These are phyloP conservation scores for Glarea lozoyensis DNA, from an alignment of 495 filamentous ascomycete genomes.

Conservation along the genomic window DNA sequence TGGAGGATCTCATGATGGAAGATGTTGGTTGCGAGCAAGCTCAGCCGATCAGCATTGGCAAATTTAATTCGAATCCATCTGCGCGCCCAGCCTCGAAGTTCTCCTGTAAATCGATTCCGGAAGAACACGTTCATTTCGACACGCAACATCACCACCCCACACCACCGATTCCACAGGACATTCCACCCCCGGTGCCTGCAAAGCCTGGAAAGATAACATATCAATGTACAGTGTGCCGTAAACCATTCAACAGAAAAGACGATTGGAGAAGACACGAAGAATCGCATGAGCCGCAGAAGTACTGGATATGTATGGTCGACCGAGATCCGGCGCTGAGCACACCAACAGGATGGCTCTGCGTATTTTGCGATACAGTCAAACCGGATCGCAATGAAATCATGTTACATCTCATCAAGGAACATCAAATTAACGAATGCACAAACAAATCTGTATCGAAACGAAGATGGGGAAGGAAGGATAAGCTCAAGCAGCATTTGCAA, in stretches of 20 bases:
- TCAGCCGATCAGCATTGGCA: neutral
- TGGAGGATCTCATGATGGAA: slow-evolving; percentile 2
- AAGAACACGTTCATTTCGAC: neutral
- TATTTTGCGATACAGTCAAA: slow-evolving; percentile 3
- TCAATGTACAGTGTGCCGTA: slow-evolving; percentile 1
- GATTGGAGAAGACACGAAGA: slow-evolving; percentile 12
- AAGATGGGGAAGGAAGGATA: slow-evolving; percentile 9
- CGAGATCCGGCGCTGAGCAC: neutral
- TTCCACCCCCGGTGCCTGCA: neutral
- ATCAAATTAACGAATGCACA: slow-evolving; percentile 9
- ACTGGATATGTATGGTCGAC: slow-evolving; percentile 7
- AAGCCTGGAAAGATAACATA: slow-evolving; percentile 2
- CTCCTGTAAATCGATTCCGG: slow-evolving; percentile 3
- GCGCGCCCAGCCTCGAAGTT: neutral
- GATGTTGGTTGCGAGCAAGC: neutral
- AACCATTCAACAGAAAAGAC: slow-evolving; percentile 6
- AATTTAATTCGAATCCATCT: neutral
- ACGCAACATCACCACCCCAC: neutral
- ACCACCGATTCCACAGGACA: neutral
- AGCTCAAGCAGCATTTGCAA: slow-evolving; percentile 13
- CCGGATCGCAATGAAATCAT: slow-evolving; percentile 1
- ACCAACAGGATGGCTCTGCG: slow-evolving; percentile 2
- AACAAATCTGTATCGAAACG: slow-evolving; percentile 1
- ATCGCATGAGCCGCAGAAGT: slow-evolving; percentile 6
- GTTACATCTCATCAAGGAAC: slow-evolving; percentile 3